Evolutionary conservation across 2,329 filamentous ascomycete species (phyloP).

Genomic region (Setomelanomma holmii): DNA sequence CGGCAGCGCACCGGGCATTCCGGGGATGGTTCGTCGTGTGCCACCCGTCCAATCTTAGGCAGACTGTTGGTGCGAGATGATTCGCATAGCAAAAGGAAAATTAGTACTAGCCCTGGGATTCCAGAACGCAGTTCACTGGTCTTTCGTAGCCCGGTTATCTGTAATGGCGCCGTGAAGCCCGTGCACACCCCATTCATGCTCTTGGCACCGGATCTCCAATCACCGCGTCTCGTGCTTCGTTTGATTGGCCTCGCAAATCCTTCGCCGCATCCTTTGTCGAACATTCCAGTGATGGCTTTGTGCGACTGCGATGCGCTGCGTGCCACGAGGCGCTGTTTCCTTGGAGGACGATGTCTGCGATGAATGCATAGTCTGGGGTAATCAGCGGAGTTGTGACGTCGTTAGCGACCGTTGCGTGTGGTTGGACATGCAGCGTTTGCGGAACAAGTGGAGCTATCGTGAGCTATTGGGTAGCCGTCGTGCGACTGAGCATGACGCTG

Average conservation of each 20-base stretch:
- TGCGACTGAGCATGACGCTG: slow-evolving; percentile 16
- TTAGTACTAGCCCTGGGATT: slow-evolving; percentile 3
- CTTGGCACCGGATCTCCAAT: slow-evolving; percentile 22
- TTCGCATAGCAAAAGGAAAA: slow-evolving; percentile 20
- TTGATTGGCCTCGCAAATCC: slow-evolving; percentile 24
- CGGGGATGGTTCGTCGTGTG: slow-evolving; percentile 4
- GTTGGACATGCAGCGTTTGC: slow-evolving; percentile 16
- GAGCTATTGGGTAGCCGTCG: slow-evolving; percentile 16
- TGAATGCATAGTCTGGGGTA: slow-evolving; percentile 11
- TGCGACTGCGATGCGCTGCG: slow-evolving; percentile 11
- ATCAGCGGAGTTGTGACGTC: slow-evolving; percentile 20
- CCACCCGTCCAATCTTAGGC: slow-evolving; percentile 15
- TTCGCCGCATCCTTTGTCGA: not conserved
- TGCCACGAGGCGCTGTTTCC: slow-evolving; percentile 19
- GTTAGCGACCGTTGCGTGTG: slow-evolving; percentile 4
- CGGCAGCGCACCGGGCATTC: slow-evolving; percentile 13
- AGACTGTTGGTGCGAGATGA: slow-evolving; percentile 13
- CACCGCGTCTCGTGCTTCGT: slow-evolving; percentile 17
- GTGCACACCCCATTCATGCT: not conserved
- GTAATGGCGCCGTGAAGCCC: slow-evolving; percentile 5
- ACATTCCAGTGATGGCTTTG: not conserved
- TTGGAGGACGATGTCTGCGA: slow-evolving; percentile 4
- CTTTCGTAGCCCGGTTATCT: slow-evolving; percentile 22
- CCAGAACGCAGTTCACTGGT: slow-evolving; percentile 19
- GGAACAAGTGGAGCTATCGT: slow-evolving; percentile 14